Percentiles rank a stretch among this genome's conserved stretches.
Evolutionary conservation across 306 rosid species (phyloP).

Genomic region (Vigna hirtella): DNA sequence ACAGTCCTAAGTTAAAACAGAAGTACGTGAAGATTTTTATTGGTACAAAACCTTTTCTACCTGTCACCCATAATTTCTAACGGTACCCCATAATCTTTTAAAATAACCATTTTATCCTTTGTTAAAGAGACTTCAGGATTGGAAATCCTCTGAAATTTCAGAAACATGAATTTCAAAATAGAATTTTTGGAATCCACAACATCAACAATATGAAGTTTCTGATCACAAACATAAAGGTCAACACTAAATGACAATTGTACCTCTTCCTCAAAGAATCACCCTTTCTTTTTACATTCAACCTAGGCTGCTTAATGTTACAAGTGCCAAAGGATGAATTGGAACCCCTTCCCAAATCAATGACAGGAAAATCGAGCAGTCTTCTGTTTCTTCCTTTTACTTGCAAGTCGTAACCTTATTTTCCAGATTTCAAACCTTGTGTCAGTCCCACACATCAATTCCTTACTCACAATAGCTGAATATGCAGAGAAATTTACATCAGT

Average conservation of each 20-base stretch:
- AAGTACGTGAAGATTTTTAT: too few relatives aligned
- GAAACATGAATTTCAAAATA: too few relatives aligned
- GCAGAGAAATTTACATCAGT: conserved; percentile 85
- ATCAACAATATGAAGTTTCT: conserved; percentile 40
- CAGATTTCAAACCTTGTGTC: conserved; percentile 88
- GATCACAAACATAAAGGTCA: not conserved
- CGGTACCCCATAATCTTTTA: too few relatives aligned
- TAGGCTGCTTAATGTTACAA: conserved; percentile 46
- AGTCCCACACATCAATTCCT: conserved; percentile 74
- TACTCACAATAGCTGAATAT: conserved; percentile 80
- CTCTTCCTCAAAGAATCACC: conserved; percentile 72
- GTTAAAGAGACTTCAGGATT: too few relatives aligned
- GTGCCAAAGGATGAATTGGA: conserved; percentile 57
- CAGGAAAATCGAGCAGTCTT: conserved; percentile 81
- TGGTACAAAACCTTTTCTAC: too few relatives aligned
- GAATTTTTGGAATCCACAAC: conserved; percentile 9
- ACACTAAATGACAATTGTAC: conserved; percentile 50
- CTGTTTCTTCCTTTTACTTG: conserved; percentile 87
- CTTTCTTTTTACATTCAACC: conserved; percentile 43
- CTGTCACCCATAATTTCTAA: too few relatives aligned
- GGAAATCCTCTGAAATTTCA: too few relatives aligned
- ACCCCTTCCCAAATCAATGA: conserved; percentile 70
- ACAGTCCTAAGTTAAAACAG: too few relatives aligned
- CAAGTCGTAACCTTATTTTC: conserved; percentile 79
- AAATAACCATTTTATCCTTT: too few relatives aligned